Conservation (phyloP, 2,329 filamentous ascomycete genomes). For the Ascochyta pisi region DNA sequence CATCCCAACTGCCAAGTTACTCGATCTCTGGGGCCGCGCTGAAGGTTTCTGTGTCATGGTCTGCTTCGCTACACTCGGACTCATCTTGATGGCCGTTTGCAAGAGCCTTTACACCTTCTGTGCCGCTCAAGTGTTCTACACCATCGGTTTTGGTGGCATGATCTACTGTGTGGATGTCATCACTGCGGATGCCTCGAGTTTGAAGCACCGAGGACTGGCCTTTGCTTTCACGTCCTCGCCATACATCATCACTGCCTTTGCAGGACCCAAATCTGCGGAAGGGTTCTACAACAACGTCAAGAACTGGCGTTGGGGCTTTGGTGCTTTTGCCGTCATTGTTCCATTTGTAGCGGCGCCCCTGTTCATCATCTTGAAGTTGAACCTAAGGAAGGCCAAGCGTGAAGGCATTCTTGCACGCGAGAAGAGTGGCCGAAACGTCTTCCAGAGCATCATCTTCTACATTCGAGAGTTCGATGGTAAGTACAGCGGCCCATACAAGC, state of each 20-base stretch:
- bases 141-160: constrained; percentile 66
- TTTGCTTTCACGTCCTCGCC: constrained; percentile 54
- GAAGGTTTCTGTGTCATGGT: constrained; percentile 47
- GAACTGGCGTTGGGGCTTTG: constrained; percentile 67
- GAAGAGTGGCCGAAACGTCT: constrained; percentile 53
- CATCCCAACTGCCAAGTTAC: constrained; percentile 48
- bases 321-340: constrained; percentile 68
- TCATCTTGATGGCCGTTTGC: constrained; percentile 72
- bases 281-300: constrained; percentile 54
- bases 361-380: constrained; percentile 56
- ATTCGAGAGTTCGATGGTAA: constrained; percentile 53
- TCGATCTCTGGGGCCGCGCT: constrained; percentile 50
- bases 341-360: constrained; percentile 67
- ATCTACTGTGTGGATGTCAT: constrained; percentile 68
- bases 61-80: constrained; percentile 30
- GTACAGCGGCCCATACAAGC: constrained; percentile 33
- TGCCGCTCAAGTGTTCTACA: constrained; percentile 42
- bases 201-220: constrained; percentile 63
- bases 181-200: constrained; percentile 67
- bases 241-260: constrained; percentile 26
- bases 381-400: constrained; percentile 64
- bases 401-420: constrained; percentile 57
- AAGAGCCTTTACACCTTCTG: constrained; percentile 55
- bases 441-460: constrained; percentile 52
- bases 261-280: constrained; percentile 24